Evolutionary conservation across 495 filamentous ascomycete species (phyloP).

Genomic region (Aspergillus conjunctus): DNA sequence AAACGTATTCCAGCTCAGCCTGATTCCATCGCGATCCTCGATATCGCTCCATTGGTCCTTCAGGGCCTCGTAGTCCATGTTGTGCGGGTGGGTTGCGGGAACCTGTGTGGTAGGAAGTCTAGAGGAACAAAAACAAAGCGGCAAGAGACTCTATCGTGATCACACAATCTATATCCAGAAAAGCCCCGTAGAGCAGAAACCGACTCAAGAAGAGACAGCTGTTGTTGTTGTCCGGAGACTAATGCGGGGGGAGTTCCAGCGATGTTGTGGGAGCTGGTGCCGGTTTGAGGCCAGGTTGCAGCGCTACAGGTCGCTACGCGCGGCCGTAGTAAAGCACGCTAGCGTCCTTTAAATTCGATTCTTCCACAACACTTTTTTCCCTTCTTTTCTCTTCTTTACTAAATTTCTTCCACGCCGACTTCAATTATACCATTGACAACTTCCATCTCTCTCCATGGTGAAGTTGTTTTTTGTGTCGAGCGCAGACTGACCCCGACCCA

Average conservation of each 20-base stretch:
- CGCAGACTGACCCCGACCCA: constrained; percentile 65
- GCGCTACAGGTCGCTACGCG: constrained; percentile 39
- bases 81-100: constrained; percentile 32
- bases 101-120: constrained; percentile 31
- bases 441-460: constrained; percentile 48
- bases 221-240: constrained; percentile 26
- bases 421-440: constrained; percentile 54
- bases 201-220: constrained; percentile 29
- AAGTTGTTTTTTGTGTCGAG: constrained; percentile 70
- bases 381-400: constrained; percentile 41
- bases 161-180: constrained; percentile 26
- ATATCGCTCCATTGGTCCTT: constrained; percentile 98
- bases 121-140: constrained; percentile 23
- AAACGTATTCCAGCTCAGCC: constrained; percentile 99
- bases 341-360: constrained; percentile 39
- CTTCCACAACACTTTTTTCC: constrained; percentile 24
- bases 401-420: constrained; percentile 48
- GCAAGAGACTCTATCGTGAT: constrained; percentile 21
- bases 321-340: constrained; percentile 37
- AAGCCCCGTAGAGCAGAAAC: constrained; percentile 39
- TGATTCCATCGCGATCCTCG: constrained; percentile 94
- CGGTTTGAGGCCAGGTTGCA: constrained; percentile 54
- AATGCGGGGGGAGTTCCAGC: constrained; percentile 30
- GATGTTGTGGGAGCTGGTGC: constrained; percentile 42
- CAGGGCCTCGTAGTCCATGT: constrained; percentile 75